Base-by-base conservation (phyloP, 2,329 filamentous ascomycete species). In the Diaporthe australafricana region DNA sequence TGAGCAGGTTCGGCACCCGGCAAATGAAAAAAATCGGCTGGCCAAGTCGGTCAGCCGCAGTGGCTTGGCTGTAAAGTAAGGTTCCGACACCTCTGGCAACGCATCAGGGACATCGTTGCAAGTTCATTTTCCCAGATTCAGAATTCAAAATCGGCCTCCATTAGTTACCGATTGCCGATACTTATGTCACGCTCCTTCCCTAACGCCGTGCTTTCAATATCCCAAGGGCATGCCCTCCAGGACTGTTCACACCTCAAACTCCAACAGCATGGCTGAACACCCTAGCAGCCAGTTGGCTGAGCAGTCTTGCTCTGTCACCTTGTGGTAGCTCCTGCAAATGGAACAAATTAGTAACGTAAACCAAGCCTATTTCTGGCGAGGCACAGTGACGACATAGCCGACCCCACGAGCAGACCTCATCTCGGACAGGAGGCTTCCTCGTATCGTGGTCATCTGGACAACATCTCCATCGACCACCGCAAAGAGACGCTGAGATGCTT, bases 201-300 rank as follows among this genome's bases (percentile, higher is more conserved):
- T 17, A 74, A 74, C 72, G 70, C 70, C 72, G 56, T 70, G 66
- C 66, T 70, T 62, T 42, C 17, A n/a, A 65, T 42, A 40, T 62
- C 47, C 47, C 20, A 67, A 25, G 20, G 42, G 45, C 38, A 55
- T 27, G 16, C 40, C 22, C 22, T 14, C n/a, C 48, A 40, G n/a
- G 48, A 22, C 32, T n/a, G 3, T 25, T 30, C 65, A 40, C 53
- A 16, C 2, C 38, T 74, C 48, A 88, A 38, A 86, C 81, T 8
- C 91, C 90, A 45, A 94, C 92, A 25, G 92, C 92, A 80, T 94
- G 92, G 74, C 92, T 93, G 79, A 98, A 95, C 1, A 98, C 92
- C 82, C 94, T 96, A 38, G 91, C 91, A 1, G 96, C 96, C 79
- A 98, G 83, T 82, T 97, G 93, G 79, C 91, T 93, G 73, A 98